Conservation (phyloP, 1,139 yeast species). For the Geotrichum australiense region DNA sequence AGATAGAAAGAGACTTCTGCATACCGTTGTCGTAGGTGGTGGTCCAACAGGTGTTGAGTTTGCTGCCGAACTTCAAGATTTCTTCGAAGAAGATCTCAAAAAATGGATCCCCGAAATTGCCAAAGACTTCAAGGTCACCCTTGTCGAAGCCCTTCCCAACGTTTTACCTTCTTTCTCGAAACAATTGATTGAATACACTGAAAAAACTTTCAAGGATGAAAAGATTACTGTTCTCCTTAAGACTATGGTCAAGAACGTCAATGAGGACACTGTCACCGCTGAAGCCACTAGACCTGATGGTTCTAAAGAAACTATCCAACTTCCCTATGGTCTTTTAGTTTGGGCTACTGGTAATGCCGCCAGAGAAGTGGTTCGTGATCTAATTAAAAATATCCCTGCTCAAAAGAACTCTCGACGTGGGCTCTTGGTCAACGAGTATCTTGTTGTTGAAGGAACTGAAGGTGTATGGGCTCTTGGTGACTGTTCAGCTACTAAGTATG, state of each 20-base stretch:
- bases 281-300: conserved; percentile 66
- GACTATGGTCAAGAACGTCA: conserved; percentile 84
- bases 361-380: conserved; percentile 62
- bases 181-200: conserved; percentile 77
- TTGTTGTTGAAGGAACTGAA: conserved; percentile 76
- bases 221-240: conserved; percentile 70
- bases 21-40: conserved; percentile 87
- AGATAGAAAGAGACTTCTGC: conserved; percentile 72
- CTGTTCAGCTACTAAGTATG: conserved; percentile 81
- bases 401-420: conserved; percentile 91
- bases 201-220: conserved; percentile 70
- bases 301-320: conserved; percentile 46
- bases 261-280: conserved; percentile 59
- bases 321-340: conserved; percentile 86
- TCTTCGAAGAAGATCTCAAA: conserved; percentile 80
- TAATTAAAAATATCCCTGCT: conserved; percentile 64
- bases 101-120: conserved; percentile 87
- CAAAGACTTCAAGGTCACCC: conserved; percentile 69
- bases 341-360: conserved; percentile 99
- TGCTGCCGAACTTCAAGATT: conserved; percentile 93
- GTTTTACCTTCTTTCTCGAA: conserved; percentile 82
- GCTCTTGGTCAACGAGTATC: conserved; percentile 70
- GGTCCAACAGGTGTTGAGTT: conserved; percentile 97
- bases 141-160: conserved; percentile 87
- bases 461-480: conserved; percentile 90